Conservation (phyloP, 202 grass and related monocot genomes). For the Dendrocalamus latiflorus region DNA sequence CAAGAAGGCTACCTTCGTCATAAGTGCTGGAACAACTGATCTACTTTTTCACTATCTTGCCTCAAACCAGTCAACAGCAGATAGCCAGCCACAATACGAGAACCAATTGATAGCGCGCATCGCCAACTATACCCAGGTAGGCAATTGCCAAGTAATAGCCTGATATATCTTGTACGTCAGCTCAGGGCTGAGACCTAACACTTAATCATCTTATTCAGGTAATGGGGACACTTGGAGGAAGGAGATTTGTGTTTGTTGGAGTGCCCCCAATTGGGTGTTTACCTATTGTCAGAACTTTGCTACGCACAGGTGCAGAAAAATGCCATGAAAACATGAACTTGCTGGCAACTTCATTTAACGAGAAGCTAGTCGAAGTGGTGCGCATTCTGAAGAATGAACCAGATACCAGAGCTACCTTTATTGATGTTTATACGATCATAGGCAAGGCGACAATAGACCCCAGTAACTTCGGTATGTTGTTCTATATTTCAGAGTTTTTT, state of each 20-base stretch:
- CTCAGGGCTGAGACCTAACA: neutral
- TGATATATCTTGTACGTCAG: neutral
- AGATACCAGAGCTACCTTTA: constrained; percentile 34
- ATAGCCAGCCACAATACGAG: constrained; percentile 35
- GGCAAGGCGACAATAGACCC: constrained; percentile 35
- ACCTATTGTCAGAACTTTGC: constrained; percentile 45
- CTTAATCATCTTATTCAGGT: constrained; percentile 16
- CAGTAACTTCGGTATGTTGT: constrained; percentile 39
- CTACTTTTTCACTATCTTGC: constrained; percentile 33
- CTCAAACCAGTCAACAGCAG: constrained; percentile 22
- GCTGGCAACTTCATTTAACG: constrained; percentile 51
- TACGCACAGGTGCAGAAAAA: constrained; percentile 29
- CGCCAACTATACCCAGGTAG: constrained; percentile 48
- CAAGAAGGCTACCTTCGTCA: constrained; percentile 41
- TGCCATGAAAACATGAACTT: constrained; percentile 50
- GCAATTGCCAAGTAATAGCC: neutral
- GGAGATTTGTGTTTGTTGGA: constrained; percentile 49
- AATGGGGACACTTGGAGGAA: constrained; percentile 53
- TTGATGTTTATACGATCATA: constrained; percentile 38
- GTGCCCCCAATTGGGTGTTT: constrained; percentile 55
- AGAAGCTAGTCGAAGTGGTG: constrained; percentile 30
- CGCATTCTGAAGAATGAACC: constrained; percentile 29
- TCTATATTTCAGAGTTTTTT: neutral
- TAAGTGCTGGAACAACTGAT: constrained; percentile 61
- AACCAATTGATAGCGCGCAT: constrained; percentile 37